Evolutionary conservation across 2,329 filamentous ascomycete species (phyloP).

Genomic region (Neocatenulostroma microsporum): DNA sequence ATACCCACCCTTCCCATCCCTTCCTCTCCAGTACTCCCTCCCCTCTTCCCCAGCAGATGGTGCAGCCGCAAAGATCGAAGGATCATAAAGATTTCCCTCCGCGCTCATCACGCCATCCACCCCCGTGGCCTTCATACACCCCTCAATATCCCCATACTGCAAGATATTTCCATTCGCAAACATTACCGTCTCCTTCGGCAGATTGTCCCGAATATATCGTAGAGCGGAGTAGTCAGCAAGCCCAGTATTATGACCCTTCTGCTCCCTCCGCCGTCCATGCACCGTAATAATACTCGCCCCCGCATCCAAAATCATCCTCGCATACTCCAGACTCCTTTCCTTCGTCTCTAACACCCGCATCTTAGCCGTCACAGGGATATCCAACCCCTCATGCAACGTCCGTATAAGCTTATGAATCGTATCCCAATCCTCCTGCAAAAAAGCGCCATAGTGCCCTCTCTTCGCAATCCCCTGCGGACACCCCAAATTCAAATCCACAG

Average conservation of each 20-base stretch:
- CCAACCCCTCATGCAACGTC: conserved; percentile 67
- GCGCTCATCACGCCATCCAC: conserved; percentile 94
- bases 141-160: conserved; percentile 66
- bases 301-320: conserved; percentile 73
- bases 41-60: conserved; percentile 59
- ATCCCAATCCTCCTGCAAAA: conserved; percentile 86
- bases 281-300: conserved; percentile 92
- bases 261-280: conserved; percentile 78
- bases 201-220: conserved; percentile 68
- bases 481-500: conserved; percentile 88
- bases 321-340: conserved; percentile 82
- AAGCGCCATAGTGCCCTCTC: conserved; percentile 86
- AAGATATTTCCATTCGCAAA: conserved; percentile 97
- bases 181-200: conserved; percentile 81
- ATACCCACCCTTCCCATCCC: conserved; percentile 72
- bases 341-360: conserved; percentile 81
- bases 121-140: conserved; percentile 73
- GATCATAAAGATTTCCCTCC: conserved; percentile 89
- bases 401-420: conserved; percentile 76
- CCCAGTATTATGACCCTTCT: conserved; percentile 93
- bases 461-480: conserved; percentile 93
- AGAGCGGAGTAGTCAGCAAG: conserved; percentile 88
- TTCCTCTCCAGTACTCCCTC: conserved; percentile 79
- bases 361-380: conserved; percentile 87
- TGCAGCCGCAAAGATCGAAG: conserved; percentile 68